Evolutionary conservation across 768 basidiomycete species (phyloP).

Genomic region (Solioccasus polychromus): DNA sequence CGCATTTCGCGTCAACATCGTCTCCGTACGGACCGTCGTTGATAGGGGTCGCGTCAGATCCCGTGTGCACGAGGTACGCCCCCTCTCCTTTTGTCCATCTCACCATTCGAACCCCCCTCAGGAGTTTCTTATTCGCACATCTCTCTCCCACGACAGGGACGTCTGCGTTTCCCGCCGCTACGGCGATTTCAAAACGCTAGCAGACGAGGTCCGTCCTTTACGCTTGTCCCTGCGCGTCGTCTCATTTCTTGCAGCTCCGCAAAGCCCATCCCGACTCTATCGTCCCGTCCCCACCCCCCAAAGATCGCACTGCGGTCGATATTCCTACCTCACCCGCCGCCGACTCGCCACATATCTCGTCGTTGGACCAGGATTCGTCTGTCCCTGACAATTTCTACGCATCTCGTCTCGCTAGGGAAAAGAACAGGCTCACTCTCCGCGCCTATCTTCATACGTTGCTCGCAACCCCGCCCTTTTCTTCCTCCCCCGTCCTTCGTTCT

Average conservation of each 20-base stretch:
- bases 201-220: conserved; percentile 61
- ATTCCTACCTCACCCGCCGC: conserved; percentile 32
- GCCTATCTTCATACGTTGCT: conserved; percentile 87
- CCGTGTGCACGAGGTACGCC: conserved; percentile 81
- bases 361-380: conserved; percentile 64
- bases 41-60: conserved; percentile 86
- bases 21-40: conserved; percentile 78
- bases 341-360: conserved; percentile 3
- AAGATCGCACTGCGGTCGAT: conserved; percentile 76
- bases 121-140: conserved; percentile 95
- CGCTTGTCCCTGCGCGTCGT: not conserved
- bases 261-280: conserved; percentile 81
- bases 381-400: conserved; percentile 46
- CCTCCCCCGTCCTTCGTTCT: conserved; percentile 80
- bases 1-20: conserved; percentile 86
- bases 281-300: conserved; percentile 81
- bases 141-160: conserved; percentile 67
- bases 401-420: conserved; percentile 74
- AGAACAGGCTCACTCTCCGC: conserved; percentile 91
- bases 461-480: conserved; percentile 65
- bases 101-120: conserved; percentile 30
- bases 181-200: conserved; percentile 90
- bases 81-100: not conserved
- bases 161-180: conserved; percentile 90
- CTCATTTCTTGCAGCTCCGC: conserved; percentile 56